Evolutionary conservation across 1,284 basidiomycete species (phyloP).

Genomic region (Quambalaria eucalypti): DNA sequence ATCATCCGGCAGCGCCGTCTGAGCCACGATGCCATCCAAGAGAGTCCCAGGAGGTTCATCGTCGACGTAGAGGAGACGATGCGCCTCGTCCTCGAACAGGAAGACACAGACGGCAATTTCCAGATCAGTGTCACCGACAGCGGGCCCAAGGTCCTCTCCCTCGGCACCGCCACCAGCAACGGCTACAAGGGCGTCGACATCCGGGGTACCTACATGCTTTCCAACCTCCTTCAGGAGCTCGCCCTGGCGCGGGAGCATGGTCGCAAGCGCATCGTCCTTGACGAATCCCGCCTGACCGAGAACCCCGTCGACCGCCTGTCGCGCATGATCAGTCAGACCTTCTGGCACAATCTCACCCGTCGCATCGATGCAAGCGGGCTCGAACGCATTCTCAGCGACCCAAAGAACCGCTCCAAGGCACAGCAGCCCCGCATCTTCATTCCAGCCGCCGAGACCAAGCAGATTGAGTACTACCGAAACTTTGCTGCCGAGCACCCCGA

Average conservation of each 20-base stretch:
- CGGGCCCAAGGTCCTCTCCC: conserved; percentile 87
- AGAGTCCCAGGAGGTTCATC: conserved; percentile 58
- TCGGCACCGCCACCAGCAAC: conserved; percentile 93
- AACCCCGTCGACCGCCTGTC: conserved; percentile 94
- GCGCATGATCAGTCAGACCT: conserved; percentile 94
- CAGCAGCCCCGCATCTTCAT: conserved; percentile 75
- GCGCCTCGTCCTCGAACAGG: conserved; percentile 87
- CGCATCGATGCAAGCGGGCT: conserved; percentile 94
- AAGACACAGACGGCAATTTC: conserved; percentile 94
- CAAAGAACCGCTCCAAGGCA: conserved; percentile 59
- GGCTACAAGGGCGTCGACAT: conserved; percentile 77
- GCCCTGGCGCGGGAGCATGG: conserved; percentile 93
- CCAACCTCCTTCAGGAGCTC: conserved; percentile 95
- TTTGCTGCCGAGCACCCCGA: conserved; percentile 53
- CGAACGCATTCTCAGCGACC: conserved; percentile 90
- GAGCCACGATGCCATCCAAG: conserved; percentile 47
- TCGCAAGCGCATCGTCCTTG: conserved; percentile 90
- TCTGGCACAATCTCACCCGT: conserved; percentile 94
- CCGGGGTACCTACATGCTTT: conserved; percentile 73
- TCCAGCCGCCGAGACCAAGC: conserved; percentile 78
- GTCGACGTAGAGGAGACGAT: conserved; percentile 99
- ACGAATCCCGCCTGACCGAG: conserved; percentile 88
- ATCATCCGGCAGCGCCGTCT: conserved; percentile 38
- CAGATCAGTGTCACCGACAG: conserved; percentile 91
- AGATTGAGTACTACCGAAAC: conserved; percentile 78